Evolutionary conservation across 2,329 filamentous ascomycete species (phyloP).

Genomic region (Endothia cerciana): DNA sequence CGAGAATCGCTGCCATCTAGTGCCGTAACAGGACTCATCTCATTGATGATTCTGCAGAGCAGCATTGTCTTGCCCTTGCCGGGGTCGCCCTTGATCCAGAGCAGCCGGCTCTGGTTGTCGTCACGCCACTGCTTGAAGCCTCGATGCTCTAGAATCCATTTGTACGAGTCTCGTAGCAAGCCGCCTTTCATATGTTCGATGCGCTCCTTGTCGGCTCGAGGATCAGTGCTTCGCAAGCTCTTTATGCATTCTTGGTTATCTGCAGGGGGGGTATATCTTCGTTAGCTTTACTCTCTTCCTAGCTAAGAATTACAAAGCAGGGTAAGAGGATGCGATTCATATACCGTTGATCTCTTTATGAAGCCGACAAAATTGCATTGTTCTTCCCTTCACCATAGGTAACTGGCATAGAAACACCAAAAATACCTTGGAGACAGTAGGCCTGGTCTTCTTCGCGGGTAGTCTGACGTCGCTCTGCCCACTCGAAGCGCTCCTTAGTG

Average conservation of each 20-base stretch:
- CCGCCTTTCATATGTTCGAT: constrained; percentile 34
- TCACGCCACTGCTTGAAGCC: constrained; percentile 36
- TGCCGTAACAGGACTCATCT: constrained; percentile 30
- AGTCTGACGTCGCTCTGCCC: constrained; percentile 32
- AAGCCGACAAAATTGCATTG: constrained; percentile 30
- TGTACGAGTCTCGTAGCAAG: constrained; percentile 36
- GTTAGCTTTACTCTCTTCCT: not conserved
- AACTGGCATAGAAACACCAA: constrained; percentile 31
- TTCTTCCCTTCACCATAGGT: constrained; percentile 32
- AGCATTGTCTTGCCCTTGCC: constrained; percentile 45
- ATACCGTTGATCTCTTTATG: constrained; percentile 14
- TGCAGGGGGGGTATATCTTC: not conserved
- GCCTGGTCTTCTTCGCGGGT: constrained; percentile 33
- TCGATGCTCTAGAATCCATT: constrained; percentile 39
- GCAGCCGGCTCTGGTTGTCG: constrained; percentile 31
- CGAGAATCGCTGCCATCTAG: not conserved
- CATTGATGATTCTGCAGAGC: constrained; percentile 35
- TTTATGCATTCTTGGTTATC: constrained; percentile 16
- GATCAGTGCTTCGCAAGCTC: constrained; percentile 28
- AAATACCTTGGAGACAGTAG: constrained; percentile 35
- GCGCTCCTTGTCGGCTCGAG: constrained; percentile 30
- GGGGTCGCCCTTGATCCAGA: constrained; percentile 42
- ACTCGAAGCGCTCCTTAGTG: constrained; percentile 34
- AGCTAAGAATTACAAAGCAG: not conserved
- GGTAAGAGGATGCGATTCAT: not conserved